Conservation (phyloP, 257 asterid species). For the Phtheirospermum japonicum region DNA sequence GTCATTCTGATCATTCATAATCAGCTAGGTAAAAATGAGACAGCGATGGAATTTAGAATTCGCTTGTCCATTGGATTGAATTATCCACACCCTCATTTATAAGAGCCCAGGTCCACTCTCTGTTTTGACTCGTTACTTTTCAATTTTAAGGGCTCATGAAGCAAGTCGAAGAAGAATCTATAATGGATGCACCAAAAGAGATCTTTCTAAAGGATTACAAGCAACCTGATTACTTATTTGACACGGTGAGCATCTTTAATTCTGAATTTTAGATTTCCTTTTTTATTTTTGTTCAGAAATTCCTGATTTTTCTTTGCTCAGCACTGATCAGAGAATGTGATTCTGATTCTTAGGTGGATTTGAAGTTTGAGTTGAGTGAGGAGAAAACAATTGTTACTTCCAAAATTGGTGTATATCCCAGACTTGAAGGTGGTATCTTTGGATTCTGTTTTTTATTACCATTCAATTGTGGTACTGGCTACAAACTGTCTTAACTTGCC, state of each 20-base stretch:
- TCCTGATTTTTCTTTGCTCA: conserved; percentile 5
- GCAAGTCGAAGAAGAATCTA: too few relatives aligned
- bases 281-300: background rate
- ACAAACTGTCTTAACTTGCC: too few relatives aligned
- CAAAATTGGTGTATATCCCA: conserved; percentile 65
- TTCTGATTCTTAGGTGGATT: conserved; percentile 63
- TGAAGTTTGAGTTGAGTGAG: conserved; percentile 79
- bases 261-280: background rate
- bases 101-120: too few relatives aligned
- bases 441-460: too few relatives aligned
- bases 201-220: conserved; percentile 90
- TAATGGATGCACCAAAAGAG: conserved; percentile 86
- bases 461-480: too few relatives aligned
- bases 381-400: conserved; percentile 72
- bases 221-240: conserved; percentile 85
- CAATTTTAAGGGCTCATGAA: too few relatives aligned
- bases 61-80: too few relatives aligned
- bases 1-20: too few relatives aligned
- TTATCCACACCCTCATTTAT: too few relatives aligned
- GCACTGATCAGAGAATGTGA: conserved; percentile 14
- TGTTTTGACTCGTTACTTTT: too few relatives aligned
- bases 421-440: conserved; percentile 87
- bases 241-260: conserved; percentile 42
- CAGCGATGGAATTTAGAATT: too few relatives aligned
- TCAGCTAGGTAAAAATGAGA: too few relatives aligned